Evolutionary conservation across 1,284 basidiomycete genomes (phyloP).

Genomic region (Volvariella surrecta): DNA sequence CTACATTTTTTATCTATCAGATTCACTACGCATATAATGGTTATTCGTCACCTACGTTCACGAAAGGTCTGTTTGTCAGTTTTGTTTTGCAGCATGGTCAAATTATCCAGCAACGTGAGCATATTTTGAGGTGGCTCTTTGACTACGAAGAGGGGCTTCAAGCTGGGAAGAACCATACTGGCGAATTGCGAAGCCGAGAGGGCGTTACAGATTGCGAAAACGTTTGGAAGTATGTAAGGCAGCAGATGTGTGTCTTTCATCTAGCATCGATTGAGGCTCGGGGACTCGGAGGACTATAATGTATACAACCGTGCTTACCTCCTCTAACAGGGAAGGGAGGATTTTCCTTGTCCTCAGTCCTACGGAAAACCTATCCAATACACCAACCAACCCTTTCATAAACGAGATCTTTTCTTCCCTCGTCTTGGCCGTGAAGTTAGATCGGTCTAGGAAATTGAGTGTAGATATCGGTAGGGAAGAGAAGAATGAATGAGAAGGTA

Average conservation of each 20-base stretch:
- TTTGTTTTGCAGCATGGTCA: slow-evolving; percentile 84
- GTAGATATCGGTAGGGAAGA: slow-evolving; percentile 96
- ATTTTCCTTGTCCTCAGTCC: slow-evolving; percentile 86
- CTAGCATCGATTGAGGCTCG: slow-evolving; percentile 31
- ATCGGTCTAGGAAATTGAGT: slow-evolving; percentile 92
- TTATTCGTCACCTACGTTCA: slow-evolving; percentile 57
- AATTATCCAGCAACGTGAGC: slow-evolving; percentile 86
- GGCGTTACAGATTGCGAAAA: slow-evolving; percentile 84
- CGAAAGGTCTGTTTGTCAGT: slow-evolving; percentile 83
- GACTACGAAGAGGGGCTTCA: slow-evolving; percentile 85
- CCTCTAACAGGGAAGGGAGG: slow-evolving; percentile 90
- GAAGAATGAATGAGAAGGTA: slow-evolving; percentile 86
- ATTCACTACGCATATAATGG: not conserved
- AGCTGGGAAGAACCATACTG: slow-evolving; percentile 71
- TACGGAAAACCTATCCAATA: slow-evolving; percentile 84
- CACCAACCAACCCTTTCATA: slow-evolving; percentile 81
- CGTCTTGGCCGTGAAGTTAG: slow-evolving; percentile 90
- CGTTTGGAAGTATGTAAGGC: slow-evolving; percentile 96
- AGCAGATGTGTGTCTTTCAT: slow-evolving; percentile 91
- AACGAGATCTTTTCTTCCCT: slow-evolving; percentile 95
- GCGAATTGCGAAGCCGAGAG: slow-evolving; percentile 81
- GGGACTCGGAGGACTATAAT: not conserved
- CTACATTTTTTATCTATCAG: slow-evolving; percentile 29
- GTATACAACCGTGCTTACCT: slow-evolving; percentile 40
- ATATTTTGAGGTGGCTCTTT: slow-evolving; percentile 98